Evolutionary conservation across 108 stramenopile genomes (phyloP).

Genomic region (Schizochytrium sp.): DNA sequence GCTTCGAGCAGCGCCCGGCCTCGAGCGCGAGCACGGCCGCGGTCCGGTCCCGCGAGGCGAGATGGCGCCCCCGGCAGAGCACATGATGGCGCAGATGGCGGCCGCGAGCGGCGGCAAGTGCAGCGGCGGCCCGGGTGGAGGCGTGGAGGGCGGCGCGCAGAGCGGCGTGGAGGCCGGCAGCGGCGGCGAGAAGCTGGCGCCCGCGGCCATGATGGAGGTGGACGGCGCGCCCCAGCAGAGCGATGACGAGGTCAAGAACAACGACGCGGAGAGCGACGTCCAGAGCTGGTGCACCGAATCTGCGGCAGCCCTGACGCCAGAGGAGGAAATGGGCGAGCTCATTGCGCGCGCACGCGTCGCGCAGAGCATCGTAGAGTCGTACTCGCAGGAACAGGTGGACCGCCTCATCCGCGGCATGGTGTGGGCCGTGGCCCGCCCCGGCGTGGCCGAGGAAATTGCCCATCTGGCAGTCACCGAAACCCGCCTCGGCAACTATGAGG

Average conservation of each 20-base stretch:
- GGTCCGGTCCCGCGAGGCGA: too few species aligned
- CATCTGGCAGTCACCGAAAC: neutral
- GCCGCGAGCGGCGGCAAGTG: too few species aligned
- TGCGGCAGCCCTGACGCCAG: neutral
- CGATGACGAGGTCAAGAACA: neutral
- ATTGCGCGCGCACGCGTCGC: neutral
- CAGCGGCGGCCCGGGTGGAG: too few species aligned
- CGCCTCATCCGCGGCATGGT: neutral
- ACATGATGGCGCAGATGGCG: too few species aligned
- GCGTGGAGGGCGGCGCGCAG: too few species aligned
- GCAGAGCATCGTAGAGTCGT: neutral
- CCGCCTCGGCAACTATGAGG: conserved; percentile 2
- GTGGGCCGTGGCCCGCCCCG: neutral
- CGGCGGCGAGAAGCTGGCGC: neutral
- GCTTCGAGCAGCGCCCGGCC: too few species aligned
- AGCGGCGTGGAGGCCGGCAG: too few species aligned
- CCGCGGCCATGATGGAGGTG: neutral
- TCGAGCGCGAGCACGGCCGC: too few species aligned
- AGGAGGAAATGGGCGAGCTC: neutral
- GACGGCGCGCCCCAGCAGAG: neutral
- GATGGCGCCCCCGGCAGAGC: too few species aligned
- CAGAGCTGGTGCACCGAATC: neutral
- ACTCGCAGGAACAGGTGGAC: neutral
- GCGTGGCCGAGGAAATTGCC: neutral
- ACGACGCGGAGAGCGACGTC: neutral